Evolutionary conservation across 306 rosid species (phyloP).

Genomic region (Vigna radiata): DNA sequence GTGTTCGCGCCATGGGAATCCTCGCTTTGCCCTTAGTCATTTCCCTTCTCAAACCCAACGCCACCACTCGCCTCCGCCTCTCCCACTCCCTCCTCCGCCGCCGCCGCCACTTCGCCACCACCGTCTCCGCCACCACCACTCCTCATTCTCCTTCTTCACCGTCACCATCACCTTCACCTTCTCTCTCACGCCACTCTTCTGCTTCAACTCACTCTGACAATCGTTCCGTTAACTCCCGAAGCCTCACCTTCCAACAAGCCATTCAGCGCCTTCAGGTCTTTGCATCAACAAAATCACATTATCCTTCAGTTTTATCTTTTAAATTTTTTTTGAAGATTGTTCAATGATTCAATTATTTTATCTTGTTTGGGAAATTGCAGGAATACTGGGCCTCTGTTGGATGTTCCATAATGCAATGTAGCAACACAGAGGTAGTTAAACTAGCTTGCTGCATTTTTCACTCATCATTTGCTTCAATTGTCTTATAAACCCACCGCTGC

Average conservation of each 20-base stretch:
- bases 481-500: not conserved
- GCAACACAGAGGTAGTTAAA: constrained; percentile 87
- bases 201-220: constrained; percentile 40
- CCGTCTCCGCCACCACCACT: constrained; percentile 55
- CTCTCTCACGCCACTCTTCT: constrained; percentile 42
- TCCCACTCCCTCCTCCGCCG: constrained; percentile 15
- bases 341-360: not conserved
- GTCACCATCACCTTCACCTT: not conserved
- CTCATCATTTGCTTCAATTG: not conserved
- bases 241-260: constrained; percentile 89
- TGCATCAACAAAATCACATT: not conserved
- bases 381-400: constrained; percentile 99
- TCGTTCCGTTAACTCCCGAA: constrained; percentile 47
- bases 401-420: constrained; percentile 97
- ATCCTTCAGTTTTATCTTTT: not conserved
- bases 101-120: constrained; percentile 52
- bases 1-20: constrained; percentile 53
- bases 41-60: constrained; percentile 68
- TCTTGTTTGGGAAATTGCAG: constrained; percentile 49
- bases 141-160: not conserved
- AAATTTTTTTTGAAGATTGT: not conserved
- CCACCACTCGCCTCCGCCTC: constrained; percentile 46
- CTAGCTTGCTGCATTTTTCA: constrained; percentile 10
- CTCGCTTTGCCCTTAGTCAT: constrained; percentile 72
- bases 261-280: constrained; percentile 95